Base-by-base conservation (phyloP, 371 early-diverging fungal species). In the Apophysomyces trapeziformis region DNA sequence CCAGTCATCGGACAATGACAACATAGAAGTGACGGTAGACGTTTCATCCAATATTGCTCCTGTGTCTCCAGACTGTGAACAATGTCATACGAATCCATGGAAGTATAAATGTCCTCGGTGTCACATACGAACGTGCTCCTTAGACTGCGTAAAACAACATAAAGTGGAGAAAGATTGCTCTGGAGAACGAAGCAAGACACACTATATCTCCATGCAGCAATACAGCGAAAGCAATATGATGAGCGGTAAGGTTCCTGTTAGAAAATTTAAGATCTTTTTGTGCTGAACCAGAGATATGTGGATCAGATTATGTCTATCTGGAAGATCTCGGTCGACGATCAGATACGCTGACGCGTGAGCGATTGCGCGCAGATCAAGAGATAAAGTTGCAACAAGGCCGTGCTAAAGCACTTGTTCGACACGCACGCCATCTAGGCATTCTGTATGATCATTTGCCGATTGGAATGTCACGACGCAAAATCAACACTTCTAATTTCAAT, bases 41-140 rank as follows among this genome's bases (percentile, higher is more conserved):
- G 21, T 21, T 58, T 2, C 41, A 32, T 36, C 26, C 7, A 38
- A 36, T 58, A 3, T 9, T n/a, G 11, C 39, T 16, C 11, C 37
- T 7, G 58, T n/a, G 11, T 21, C 61, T 32, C n/a, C 21, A 0
- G 21, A 50, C 21, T 84, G 85, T 60, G 73, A 82, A 39, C 58
- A 66, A 38, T 87, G 87, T 43, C 60, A 76, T 21, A 12, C 26
- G 0, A 57, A 67, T 26, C 60, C 71, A 5, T 77, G 74, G 62
- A 90, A 88, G 60, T 92, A 92, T 78, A 88, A 83, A 60, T 92
- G 92, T 65, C 92, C 92, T 8, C 79, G 87, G 5, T 92, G 92
- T 61, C 57, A 71, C 16, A 64, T 73, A 38, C 83, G 79, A 32
- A 86, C 90, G 0, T 92, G 92, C 63, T 92, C 90, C 1, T 68